phyloP scores from a whole-genome alignment of 345 rosid species.

The Lepidium africanum region DNA sequence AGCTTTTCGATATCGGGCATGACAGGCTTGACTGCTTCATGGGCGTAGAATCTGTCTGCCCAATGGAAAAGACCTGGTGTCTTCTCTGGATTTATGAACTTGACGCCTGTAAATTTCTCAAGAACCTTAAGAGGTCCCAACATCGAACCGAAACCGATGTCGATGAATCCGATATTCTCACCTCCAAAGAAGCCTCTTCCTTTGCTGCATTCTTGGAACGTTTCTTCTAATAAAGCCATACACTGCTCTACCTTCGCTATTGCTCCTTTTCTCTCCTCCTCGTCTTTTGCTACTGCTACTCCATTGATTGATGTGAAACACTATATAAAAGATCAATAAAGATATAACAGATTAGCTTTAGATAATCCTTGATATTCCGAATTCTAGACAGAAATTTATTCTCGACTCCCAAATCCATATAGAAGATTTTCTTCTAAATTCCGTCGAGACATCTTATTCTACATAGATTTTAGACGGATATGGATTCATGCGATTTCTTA shows the following conservation, averaged over 20 bases:
- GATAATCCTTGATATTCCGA: no score
- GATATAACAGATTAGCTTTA: neutral
- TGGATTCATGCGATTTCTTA: no score
- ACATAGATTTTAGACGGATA: no score
- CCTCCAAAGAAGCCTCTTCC: slow-evolving; percentile 81
- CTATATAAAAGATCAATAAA: slow-evolving; percentile 18
- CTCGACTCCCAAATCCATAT: no score
- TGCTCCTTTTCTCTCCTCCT: slow-evolving; percentile 34
- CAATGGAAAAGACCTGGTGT: slow-evolving; percentile 52
- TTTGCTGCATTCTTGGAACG: slow-evolving; percentile 46
- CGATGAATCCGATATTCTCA: slow-evolving; percentile 54
- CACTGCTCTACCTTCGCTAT: slow-evolving; percentile 34
- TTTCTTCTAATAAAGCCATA: slow-evolving; percentile 47
- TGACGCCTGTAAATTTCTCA: slow-evolving; percentile 27
- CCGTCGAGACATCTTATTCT: no score
- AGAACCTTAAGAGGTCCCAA: slow-evolving; percentile 58
- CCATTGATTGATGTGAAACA: slow-evolving; percentile 44
- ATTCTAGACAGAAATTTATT: no score
- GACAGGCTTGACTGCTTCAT: slow-evolving; percentile 59
- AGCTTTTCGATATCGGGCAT: slow-evolving; percentile 71
- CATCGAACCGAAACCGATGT: slow-evolving; percentile 58
- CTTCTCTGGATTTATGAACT: slow-evolving; percentile 39
- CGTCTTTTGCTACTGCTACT: slow-evolving; percentile 28
- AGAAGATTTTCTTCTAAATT: no score
- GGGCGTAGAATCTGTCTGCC: slow-evolving; percentile 49